These are phyloP conservation scores for Nitzschia putrida DNA, from an alignment of 108 stramenopile species.

Conservation along the genomic window DNA sequence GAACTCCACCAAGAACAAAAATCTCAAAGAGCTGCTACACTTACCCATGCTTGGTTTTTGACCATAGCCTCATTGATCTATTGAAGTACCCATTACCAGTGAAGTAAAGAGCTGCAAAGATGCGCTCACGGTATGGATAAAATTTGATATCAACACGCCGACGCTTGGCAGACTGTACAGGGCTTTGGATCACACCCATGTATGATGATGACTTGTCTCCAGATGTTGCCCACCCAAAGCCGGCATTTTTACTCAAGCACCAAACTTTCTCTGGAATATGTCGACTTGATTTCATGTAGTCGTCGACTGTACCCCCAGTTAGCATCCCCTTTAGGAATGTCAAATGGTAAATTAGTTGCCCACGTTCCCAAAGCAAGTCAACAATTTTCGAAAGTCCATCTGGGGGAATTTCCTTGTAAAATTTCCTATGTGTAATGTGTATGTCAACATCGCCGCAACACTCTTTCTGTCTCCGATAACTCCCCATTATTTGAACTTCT, in stretches of 20 bases:
- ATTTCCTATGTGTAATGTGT: conserved; percentile 40
- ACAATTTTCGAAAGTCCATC: conserved; percentile 43
- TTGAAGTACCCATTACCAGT: conserved; percentile 69
- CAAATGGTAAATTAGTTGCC: conserved; percentile 49
- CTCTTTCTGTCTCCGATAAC: conserved; percentile 50
- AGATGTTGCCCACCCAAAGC: background rate
- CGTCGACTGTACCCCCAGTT: conserved; percentile 13
- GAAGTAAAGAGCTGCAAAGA: conserved; percentile 60
- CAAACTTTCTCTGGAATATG: conserved; percentile 23
- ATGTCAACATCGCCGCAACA: conserved; percentile 59
- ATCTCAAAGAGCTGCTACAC: background rate
- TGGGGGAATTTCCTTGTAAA: conserved; percentile 31
- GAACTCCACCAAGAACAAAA: background rate
- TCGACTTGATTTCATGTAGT: conserved; percentile 17
- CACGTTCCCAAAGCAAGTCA: conserved; percentile 40
- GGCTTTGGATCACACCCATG: conserved; percentile 56
- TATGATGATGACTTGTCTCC: conserved; percentile 20
- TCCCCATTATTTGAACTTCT: conserved; percentile 50
- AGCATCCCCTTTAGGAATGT: conserved; percentile 41
- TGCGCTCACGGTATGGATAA: conserved; percentile 52
- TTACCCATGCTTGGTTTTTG: conserved; percentile 28
- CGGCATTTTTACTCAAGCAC: conserved; percentile 5
- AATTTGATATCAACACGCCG: conserved; percentile 63
- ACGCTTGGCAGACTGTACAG: conserved; percentile 15
- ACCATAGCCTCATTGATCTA: conserved; percentile 58